These are phyloP conservation scores for Strombidium stylifer DNA, from an alignment of 73 alveolate species.

Conservation along the genomic window DNA sequence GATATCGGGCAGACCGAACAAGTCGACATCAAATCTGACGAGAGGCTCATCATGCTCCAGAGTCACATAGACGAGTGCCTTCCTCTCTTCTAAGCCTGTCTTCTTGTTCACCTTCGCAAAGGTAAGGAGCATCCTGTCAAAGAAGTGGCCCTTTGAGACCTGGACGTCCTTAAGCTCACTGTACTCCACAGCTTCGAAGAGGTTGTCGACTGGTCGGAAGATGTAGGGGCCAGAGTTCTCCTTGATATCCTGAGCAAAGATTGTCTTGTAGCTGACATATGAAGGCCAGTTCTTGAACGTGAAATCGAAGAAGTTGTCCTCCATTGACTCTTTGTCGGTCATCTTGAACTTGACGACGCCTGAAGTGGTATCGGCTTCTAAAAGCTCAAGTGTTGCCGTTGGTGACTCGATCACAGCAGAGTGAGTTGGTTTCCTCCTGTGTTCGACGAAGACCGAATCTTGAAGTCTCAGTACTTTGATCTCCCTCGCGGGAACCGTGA, in stretches of 20 bases:
- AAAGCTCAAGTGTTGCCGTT: background rate
- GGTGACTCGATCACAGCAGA: background rate
- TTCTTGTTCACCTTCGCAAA: background rate
- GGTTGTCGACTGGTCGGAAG: constrained; percentile 62
- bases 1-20: background rate
- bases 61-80: background rate
- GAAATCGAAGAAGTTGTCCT: background rate
- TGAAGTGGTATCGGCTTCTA: background rate
- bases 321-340: background rate
- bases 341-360: background rate
- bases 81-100: too few species aligned
- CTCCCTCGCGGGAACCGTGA: background rate
- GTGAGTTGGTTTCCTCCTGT: background rate
- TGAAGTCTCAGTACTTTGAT: background rate
- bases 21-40: background rate
- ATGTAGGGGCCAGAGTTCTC: constrained; percentile 65
- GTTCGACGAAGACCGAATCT: too few species aligned
- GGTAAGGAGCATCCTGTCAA: background rate
- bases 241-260: constrained; percentile 1
- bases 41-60: background rate
- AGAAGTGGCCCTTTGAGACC: background rate
- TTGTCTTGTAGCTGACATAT: too few species aligned
- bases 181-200: constrained; percentile 12
- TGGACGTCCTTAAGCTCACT: background rate
- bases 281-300: constrained; percentile 3